Base-by-base conservation (phyloP, 1,139 yeast genomes). In the Yueomyces sp. region DNA sequence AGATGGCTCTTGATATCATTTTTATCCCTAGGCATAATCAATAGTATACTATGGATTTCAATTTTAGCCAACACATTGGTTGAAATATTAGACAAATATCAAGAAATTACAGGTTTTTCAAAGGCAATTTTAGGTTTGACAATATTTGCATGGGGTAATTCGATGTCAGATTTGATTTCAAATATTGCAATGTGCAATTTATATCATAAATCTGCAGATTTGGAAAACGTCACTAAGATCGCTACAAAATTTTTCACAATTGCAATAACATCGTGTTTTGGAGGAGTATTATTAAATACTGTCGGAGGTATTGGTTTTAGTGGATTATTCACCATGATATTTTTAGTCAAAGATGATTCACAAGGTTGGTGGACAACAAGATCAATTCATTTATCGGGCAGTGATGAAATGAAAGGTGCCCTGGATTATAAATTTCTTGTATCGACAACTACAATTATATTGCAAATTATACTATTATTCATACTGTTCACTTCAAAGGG, bases 91-190 rank as follows among this genome's bases (percentile, higher is more conserved):
- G 52, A 64, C 73, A 46, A 64, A 78, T 41, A 60, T 44, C 65
- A 61, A 46, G 40, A 44, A 11, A 41, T 56, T 3, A 56, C 60
- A 6, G 52, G 56, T 4, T 48, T 60, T 2, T 78, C 89, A 26
- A 95, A 87, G 51, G 94, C 94, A 1, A 75, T 89, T 5, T 62
- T 86, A 26, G 97, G 97, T 0, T 67, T 87, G 34, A 89, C 96
- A 0, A 73, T 89, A 0, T 89, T 89, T 66, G 96, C 97, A 0
- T 67, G 91, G 51, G 98, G 98, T n/a, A 91, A 91, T 57, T 89
- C 96, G 0, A 66, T 87, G 3, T 96, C 97, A n/a, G 98, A 91
- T 55, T 69, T 89, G 44, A 78, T 91, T 6, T 82, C 96, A 0
- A 87, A 91, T 56, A 70, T 82, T 42, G 85, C 95, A 1, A 59